These are phyloP conservation scores for Xerocomus potaroensis DNA, from an alignment of 768 basidiomycete genomes.

Conservation along the genomic window DNA sequence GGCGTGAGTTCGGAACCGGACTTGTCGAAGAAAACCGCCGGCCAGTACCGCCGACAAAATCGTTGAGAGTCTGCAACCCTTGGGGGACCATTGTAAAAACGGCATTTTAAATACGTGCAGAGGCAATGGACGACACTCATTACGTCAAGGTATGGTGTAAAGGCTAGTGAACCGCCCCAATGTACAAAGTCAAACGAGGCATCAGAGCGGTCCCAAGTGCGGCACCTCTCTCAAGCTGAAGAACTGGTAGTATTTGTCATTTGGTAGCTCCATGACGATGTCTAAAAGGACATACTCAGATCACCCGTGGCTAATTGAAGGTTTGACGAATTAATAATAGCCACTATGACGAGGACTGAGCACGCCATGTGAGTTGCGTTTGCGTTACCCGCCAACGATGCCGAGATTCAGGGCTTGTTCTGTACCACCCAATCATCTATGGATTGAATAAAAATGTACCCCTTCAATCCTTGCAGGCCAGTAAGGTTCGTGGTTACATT, in stretches of 20 bases:
- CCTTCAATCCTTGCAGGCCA: slow-evolving; percentile 59
- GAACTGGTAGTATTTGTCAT: slow-evolving; percentile 32
- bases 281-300: slow-evolving; percentile 42
- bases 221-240: slow-evolving; percentile 52
- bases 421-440: slow-evolving; percentile 66
- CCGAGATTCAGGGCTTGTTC: slow-evolving; percentile 52
- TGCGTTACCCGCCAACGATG: slow-evolving; percentile 46
- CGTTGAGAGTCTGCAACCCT: slow-evolving; percentile 58
- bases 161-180: slow-evolving; percentile 55
- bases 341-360: slow-evolving; percentile 35
- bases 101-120: slow-evolving; percentile 2
- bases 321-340: slow-evolving; percentile 66
- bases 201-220: slow-evolving; percentile 58
- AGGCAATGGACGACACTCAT: neutral
- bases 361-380: neutral
- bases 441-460: slow-evolving; percentile 46
- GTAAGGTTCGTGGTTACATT: slow-evolving; percentile 58
- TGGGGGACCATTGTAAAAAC: slow-evolving; percentile 44
- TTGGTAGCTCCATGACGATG: neutral
- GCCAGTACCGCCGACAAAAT: slow-evolving; percentile 64
- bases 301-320: slow-evolving; percentile 60
- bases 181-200: slow-evolving; percentile 52
- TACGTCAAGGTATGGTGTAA: slow-evolving; percentile 50
- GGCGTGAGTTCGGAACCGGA: neutral
- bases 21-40: neutral